Conservation (phyloP, 805 yeast species). For the Isabelozyma pseudorhagii region DNA sequence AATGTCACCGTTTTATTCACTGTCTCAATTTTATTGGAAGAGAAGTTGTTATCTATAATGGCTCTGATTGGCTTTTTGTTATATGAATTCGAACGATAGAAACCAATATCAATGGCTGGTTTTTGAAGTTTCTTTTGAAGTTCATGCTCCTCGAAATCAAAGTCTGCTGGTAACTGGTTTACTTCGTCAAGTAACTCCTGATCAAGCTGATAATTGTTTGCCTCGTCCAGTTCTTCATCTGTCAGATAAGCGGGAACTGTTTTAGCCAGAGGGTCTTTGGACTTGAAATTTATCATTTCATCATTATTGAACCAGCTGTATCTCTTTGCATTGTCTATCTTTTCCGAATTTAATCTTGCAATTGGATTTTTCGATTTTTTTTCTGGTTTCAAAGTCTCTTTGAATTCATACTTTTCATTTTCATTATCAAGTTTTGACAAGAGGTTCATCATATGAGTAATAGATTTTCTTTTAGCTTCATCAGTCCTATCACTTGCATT, state of each 20-base stretch:
- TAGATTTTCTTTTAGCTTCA: slow-evolving; percentile 19
- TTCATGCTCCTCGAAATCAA: slow-evolving; percentile 31
- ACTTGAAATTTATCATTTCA: slow-evolving; percentile 14
- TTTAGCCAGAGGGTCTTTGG: background rate
- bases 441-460: slow-evolving; percentile 30
- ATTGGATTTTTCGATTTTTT: slow-evolving; percentile 4
- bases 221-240: background rate
- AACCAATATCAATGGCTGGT: slow-evolving; percentile 5
- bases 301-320: slow-evolving; percentile 32
- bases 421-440: slow-evolving; percentile 16
- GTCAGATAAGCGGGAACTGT: background rate
- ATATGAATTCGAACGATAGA: slow-evolving; percentile 36
- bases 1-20: slow-evolving; percentile 40
- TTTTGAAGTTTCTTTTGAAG: slow-evolving; percentile 2
- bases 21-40: slow-evolving; percentile 34
- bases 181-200: slow-evolving; percentile 32
- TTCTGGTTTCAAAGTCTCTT: background rate
- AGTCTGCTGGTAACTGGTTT: slow-evolving; percentile 35
- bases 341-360: background rate
- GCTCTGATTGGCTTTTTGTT: slow-evolving; percentile 33
- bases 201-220: slow-evolving; percentile 1
- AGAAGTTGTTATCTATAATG: slow-evolving; percentile 17
- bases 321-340: slow-evolving; percentile 7
- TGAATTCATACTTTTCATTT: background rate
- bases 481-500: slow-evolving; percentile 5